A percentile compares a stretch with the other conserved stretches of the same genome.
phyloP scores from a whole-genome alignment of 306 rosid genomes.

The Rubus idaeus region DNA sequence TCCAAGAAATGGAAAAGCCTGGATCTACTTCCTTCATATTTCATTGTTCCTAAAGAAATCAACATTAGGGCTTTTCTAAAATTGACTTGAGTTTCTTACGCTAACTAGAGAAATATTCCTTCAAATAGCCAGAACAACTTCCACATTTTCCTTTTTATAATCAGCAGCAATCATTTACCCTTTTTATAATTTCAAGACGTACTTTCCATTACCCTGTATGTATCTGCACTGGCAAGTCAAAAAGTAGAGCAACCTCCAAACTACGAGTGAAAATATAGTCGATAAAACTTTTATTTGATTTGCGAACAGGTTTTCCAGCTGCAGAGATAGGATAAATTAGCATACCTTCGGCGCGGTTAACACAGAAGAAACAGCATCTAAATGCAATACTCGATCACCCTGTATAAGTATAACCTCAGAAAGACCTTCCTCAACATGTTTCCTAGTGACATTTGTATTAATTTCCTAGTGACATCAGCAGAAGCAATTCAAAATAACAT shows the following conservation, averaged over 20 bases:
- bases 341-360: conserved; percentile 15
- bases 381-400: conserved; percentile 46
- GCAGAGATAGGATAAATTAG: conserved; percentile 40
- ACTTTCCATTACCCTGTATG: conserved; percentile 72
- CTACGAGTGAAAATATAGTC: conserved; percentile 68
- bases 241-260: conserved; percentile 70
- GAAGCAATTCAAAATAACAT: too few relatives aligned
- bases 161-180: background rate
- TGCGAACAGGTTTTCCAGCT: conserved; percentile 68
- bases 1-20: conserved; percentile 21
- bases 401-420: conserved; percentile 42
- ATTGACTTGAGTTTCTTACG: background rate
- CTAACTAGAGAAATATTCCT: background rate
- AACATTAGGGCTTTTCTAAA: background rate
- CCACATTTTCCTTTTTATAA: conserved; percentile 13
- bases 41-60: background rate
- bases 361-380: conserved; percentile 16
- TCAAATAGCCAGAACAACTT: background rate
- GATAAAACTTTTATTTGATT: conserved; percentile 63
- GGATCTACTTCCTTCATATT: conserved; percentile 10
- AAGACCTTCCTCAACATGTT: conserved; percentile 76
- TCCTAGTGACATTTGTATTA: conserved; percentile 51
- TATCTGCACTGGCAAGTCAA: conserved; percentile 91
- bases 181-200: too few relatives aligned
- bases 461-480: too few relatives aligned